phyloP scores from a whole-genome alignment of 257 asterid genomes.

The Jacaranda copaia region DNA sequence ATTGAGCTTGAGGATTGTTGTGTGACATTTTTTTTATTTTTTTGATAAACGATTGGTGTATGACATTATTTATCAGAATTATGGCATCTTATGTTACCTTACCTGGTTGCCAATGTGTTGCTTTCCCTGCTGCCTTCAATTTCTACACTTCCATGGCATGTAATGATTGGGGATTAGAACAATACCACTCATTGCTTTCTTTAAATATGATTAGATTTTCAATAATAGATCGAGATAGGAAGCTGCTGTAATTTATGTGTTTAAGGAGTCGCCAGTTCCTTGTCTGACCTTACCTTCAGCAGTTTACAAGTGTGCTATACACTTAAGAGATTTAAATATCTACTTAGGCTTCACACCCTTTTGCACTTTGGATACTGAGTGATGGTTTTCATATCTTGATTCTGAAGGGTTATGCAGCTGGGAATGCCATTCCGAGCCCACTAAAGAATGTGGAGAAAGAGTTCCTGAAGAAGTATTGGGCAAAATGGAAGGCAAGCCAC shows the following conservation, averaged over 20 bases:
- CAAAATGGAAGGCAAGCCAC: constrained; percentile 91
- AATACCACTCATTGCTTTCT: not conserved
- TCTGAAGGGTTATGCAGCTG: constrained; percentile 95
- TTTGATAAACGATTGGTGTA: too few species aligned
- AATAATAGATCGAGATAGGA: not conserved
- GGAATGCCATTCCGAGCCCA: constrained; percentile 88
- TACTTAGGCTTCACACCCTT: constrained; percentile 1
- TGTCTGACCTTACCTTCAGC: not conserved
- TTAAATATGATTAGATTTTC: not conserved
- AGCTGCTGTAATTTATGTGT: not conserved
- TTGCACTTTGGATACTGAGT: constrained; percentile 29
- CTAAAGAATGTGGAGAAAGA: constrained; percentile 89
- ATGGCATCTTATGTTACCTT: not conserved
- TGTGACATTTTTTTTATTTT: too few species aligned
- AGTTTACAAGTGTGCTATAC: not conserved
- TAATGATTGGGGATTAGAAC: not conserved
- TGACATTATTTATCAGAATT: not conserved
- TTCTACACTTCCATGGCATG: constrained; percentile 13
- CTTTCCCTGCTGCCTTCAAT: not conserved
- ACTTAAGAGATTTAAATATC: not conserved
- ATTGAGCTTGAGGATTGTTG: not conserved
- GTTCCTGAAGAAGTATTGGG: constrained; percentile 91
- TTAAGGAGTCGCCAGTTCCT: constrained; percentile 2
- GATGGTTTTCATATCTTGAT: constrained; percentile 31
- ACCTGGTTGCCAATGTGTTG: not conserved